Base-by-base conservation (phyloP, 1,139 yeast species). In the Suhomyces guaymorum region DNA sequence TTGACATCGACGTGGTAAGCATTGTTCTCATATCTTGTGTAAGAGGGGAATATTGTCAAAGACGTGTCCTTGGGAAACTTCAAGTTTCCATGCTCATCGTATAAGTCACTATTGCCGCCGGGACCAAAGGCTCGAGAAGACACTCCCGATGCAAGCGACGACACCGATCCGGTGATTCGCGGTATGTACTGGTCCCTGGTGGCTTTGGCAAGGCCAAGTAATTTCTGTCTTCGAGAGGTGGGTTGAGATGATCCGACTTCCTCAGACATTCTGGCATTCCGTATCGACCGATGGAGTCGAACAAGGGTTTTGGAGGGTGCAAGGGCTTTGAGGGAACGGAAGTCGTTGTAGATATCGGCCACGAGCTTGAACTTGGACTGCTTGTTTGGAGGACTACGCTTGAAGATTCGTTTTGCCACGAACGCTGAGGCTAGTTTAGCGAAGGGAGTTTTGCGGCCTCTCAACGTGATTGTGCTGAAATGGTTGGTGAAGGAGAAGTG, bases 101-200 rank as follows among this genome's bases (percentile, higher is more conserved):
- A 61, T 15, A 55, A 39, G 29, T 60, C 65, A n/a, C 22, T 27
- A 9, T 15, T 26, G 8, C 16, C 15, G 11, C 15, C 22, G 9
- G 26, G 24, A 19, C 66, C 60, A 45, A 73, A 59, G 5, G 64
- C 61, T 26, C 60, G 49, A 4, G 60, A 48, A 1, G 75, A 61
- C 2, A 74, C 75, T 4, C 74, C 78, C 1, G 69, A 45, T 1
- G 82, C 80, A 23, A 75, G 50, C 43, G 66, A 78, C 2, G 73
- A 49, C 13, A 78, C 71, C 0, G 78, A 67, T 11, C 67, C 67
- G 1, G 78, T 61, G 16, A 77, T 39, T 7, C 67, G 61, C 3
- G 84, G 84, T 14, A 80, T 66, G 48, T 80, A 80, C 3, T 69
- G 70, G 41, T 79, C 82, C 46, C 78, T 66, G 7, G 85, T 78